Evolutionary conservation across 495 filamentous ascomycete species (phyloP), one percentile per base, ranked within the genome.

Genomic region (Aspergillus taichungensis): DNA sequence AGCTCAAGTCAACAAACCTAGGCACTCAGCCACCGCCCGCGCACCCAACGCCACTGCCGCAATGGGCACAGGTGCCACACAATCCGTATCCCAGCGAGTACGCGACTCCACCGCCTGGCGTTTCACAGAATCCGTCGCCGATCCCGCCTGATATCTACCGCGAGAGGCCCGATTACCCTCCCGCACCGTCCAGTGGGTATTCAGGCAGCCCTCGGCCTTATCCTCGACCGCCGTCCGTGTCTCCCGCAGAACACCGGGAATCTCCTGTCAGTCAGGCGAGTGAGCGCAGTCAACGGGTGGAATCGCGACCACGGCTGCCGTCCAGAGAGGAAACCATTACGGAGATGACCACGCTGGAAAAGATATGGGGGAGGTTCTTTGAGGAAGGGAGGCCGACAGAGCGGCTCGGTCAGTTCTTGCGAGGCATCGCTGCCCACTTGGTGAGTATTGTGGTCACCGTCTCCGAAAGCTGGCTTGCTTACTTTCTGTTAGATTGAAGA

Each of bases 351-450:
- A 77, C 78, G 2, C 56, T 85, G 37, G 81, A 85, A 59, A 74
- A 75, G 53, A 80, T 83, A 48, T 94, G 88, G 87, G 83, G 85
- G 1, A 75, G 73, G 24, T 57, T 94, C 11, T 92, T 94, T 56
- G 83, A 87, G 39, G 72, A 75, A 41, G 82, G 80, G 3, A 70
- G 76, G 40, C 77, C 87, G 6, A 92, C 85, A 0, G 57, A 69
- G 34, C 74, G 84, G 48, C 69, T 89, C 13, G 77, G 80, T 0
- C 74, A 85, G 49, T 82, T 95, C 34, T 64, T 95, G 45, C 72
- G 82, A 29, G 87, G 85, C 1, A 66, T 95, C 44, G 90, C 88
- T 12, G 71, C 82, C 30, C 84, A 90, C 59, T 69, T 96, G 55
- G 88, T 91, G 71, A 52, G 77, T 63, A 13, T 14, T 18, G 30